Evolutionary conservation across 208 protist species (phyloP).

Genomic region (Acanthamoeba polyphaga): DNA sequence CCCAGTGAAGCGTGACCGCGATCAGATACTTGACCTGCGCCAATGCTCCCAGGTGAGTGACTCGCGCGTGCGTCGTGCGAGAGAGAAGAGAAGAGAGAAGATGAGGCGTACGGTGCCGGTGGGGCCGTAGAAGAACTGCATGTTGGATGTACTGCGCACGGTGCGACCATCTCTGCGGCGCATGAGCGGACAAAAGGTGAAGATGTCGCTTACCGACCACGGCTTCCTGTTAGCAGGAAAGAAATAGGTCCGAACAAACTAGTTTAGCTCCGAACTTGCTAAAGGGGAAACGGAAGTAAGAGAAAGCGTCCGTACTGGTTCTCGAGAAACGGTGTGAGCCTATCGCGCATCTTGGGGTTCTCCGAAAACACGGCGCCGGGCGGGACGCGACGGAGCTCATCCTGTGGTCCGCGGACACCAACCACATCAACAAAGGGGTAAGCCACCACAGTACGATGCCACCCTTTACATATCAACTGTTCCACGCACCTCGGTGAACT

Average conservation of each 20-base stretch:
- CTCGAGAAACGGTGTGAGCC: background rate
- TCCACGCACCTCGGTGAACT: background rate
- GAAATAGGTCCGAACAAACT: background rate
- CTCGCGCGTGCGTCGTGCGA: no score
- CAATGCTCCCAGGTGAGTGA: no score
- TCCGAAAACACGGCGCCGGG: background rate
- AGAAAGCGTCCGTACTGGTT: background rate
- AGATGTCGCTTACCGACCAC: background rate
- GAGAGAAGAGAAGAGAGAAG: no score
- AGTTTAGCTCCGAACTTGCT: background rate
- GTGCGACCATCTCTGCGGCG: background rate
- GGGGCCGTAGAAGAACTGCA: background rate
- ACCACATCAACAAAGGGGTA: background rate
- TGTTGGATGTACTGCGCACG: background rate
- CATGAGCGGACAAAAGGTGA: background rate
- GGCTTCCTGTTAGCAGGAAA: background rate
- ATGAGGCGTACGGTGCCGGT: background rate
- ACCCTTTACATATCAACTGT: no score
- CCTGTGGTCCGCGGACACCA: background rate
- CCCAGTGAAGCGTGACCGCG: no score
- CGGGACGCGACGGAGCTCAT: background rate
- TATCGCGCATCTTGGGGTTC: background rate
- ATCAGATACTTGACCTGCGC: no score
- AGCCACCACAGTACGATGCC: background rate
- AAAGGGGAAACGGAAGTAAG: background rate